Percentiles rank a stretch among this genome's conserved stretches.
phyloP scores from a whole-genome alignment of 768 basidiomycete genomes.

The Saitozyma sp. region DNA sequence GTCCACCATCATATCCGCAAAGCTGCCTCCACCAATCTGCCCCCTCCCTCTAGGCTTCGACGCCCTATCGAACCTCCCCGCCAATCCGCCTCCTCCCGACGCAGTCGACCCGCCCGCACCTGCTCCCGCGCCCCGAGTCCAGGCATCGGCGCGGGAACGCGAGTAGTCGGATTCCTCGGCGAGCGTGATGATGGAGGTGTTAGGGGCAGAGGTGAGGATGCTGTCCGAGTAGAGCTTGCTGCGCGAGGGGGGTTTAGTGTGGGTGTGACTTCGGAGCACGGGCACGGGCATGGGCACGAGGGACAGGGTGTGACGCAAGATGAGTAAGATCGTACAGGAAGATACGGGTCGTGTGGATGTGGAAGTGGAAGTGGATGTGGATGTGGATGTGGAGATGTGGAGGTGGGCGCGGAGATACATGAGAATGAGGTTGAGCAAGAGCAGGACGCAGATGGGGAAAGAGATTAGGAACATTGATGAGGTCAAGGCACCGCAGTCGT shows the following conservation, averaged over 20 bases:
- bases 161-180: constrained; percentile 4
- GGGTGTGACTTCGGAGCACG: neutral
- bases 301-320: neutral
- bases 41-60: constrained; percentile 12
- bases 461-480: no score
- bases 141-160: constrained; percentile 1
- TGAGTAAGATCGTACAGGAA: neutral
- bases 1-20: constrained; percentile 23
- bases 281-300: no score
- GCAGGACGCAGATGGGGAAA: no score
- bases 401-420: no score
- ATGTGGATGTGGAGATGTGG: no score
- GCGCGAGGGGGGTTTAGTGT: neutral
- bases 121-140: neutral
- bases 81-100: neutral
- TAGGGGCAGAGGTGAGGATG: constrained; percentile 55
- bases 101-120: neutral
- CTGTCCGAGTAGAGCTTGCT: constrained; percentile 87
- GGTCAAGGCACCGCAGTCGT: no score
- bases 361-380: no score
- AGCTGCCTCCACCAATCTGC: constrained; percentile 21
- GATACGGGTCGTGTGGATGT: no score
- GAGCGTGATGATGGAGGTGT: constrained; percentile 38
- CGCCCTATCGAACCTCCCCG: neutral
- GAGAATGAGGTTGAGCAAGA: no score